Evolutionary conservation across 2,329 filamentous ascomycete species (phyloP).

Genomic region (Colletotrichum sp.): DNA sequence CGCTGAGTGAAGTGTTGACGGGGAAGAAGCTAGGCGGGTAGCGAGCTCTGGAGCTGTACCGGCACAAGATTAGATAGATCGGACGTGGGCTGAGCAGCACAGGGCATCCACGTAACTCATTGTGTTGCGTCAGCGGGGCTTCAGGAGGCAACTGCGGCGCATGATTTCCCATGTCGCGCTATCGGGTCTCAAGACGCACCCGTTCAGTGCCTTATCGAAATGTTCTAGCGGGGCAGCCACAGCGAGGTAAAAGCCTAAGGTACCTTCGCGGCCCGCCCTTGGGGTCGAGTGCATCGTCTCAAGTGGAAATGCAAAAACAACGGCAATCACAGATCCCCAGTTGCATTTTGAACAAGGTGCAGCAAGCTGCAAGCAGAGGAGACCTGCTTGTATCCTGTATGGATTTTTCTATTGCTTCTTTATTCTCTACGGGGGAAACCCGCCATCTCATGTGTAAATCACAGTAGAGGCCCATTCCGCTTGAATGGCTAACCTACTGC

Average conservation of each 20-base stretch:
- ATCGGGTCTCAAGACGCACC: neutral
- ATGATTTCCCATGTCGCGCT: neutral
- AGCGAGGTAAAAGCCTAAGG: neutral
- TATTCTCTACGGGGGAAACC: neutral
- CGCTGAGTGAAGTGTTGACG: neutral
- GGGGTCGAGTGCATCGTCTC: neutral
- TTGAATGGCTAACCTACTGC: neutral
- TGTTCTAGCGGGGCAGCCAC: neutral
- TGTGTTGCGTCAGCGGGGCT: slow-evolving; percentile 17
- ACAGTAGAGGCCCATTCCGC: neutral
- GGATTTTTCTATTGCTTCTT: neutral
- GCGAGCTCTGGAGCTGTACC: slow-evolving; percentile 1
- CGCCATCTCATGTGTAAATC: neutral
- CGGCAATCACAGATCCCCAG: neutral
- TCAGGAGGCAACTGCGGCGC: neutral
- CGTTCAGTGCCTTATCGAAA: neutral
- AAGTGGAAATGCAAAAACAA: neutral
- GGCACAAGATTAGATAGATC: neutral
- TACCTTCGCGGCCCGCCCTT: neutral
- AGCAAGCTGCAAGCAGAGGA: neutral
- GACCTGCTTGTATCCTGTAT: neutral
- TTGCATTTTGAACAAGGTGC: neutral
- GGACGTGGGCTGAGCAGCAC: neutral
- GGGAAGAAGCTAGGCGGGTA: neutral
- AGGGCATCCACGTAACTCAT: neutral